These are phyloP conservation scores for Cercospora sp. DNA, from an alignment of 2,329 filamentous ascomycete species.

Conservation along the genomic window DNA sequence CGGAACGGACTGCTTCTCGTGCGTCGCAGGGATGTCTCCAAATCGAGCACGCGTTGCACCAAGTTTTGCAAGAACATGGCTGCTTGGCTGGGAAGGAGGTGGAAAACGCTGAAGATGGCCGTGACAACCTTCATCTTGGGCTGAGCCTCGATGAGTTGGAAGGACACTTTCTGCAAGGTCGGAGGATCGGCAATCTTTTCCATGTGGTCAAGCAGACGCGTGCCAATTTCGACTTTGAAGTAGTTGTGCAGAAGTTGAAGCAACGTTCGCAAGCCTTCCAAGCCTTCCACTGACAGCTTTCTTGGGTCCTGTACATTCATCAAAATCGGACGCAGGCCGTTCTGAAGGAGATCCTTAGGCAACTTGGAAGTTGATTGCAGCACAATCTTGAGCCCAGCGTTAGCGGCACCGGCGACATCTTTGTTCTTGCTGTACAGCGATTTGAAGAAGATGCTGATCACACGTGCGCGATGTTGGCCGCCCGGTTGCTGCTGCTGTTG, in stretches of 20 bases:
- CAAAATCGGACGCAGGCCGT: conserved; percentile 89
- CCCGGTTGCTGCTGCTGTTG: conserved; percentile 52
- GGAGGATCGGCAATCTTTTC: conserved; percentile 81
- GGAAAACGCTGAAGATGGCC: conserved; percentile 94
- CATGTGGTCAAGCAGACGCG: conserved; percentile 89
- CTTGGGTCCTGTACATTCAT: conserved; percentile 95
- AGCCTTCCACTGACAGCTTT: conserved; percentile 79
- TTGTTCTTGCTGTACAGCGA: conserved; percentile 90
- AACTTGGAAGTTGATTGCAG: conserved; percentile 86
- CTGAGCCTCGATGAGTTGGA: conserved; percentile 91
- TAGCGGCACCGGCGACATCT: conserved; percentile 90
- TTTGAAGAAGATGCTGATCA: conserved; percentile 97
- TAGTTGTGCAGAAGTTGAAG: conserved; percentile 93
- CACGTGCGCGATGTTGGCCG: conserved; percentile 57
- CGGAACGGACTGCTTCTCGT: conserved; percentile 92
- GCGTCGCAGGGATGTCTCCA: conserved; percentile 80
- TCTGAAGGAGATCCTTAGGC: conserved; percentile 92
- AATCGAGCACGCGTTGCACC: conserved; percentile 83
- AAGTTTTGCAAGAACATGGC: conserved; percentile 88
- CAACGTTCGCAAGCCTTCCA: conserved; percentile 87
- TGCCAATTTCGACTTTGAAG: conserved; percentile 97
- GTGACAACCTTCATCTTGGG: conserved; percentile 91
- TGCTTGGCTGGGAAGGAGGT: conserved; percentile 86
- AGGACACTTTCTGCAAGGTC: conserved; percentile 84
- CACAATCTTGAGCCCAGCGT: conserved; percentile 83